Base-by-base conservation (phyloP, 2,329 filamentous ascomycete species). In the Lecanosticta acicola region DNA sequence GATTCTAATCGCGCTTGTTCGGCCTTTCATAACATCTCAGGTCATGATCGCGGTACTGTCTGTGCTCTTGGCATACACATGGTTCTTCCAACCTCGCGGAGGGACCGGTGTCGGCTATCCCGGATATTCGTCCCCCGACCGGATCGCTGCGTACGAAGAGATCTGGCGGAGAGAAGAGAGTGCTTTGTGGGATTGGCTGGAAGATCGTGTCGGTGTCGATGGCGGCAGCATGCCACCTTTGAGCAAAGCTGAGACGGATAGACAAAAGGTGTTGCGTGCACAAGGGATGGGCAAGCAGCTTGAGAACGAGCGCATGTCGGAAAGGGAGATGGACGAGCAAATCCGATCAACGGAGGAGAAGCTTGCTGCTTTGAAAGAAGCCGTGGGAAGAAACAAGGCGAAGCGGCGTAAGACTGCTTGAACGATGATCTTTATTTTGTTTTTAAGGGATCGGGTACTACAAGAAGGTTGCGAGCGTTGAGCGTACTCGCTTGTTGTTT, bases 141-240 rank as follows among this genome's bases (percentile, higher is more conserved):
- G 89, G 4, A 70, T 89, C 13, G 81, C 84, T 2, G 88, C 87
- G 0, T 97, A 96, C 64, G 90, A 97, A 56, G 87, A 95, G 68
- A 85, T 97, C 61, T 98, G 91, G 90, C 77, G 81, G 29, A 75
- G 80, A 33, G 88, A 96, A 65, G 90, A 96, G 64, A 87, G 80
- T 54, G 87, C 93, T 58, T 71, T 96, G 8, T 96, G 90, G 90
- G 83, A 87, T 47, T 96, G 90, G 90, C 71, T 96, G 3, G 90
- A 96, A 65, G 87, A 94, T 58, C 78, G 90, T 14, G 83, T 88
- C 1, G 85, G 87, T 2, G 71, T 93, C 4, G 84, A 88, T 45
- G 71, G 73, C 3, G 62, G 49, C 56, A 66, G 48, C 56, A 62
- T 46, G 32, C 57, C 53, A 10, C 41, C 53, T 14, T 19, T 43